phyloP scores from a whole-genome alignment of 75 land plant species.

The Larix kaempferi region DNA sequence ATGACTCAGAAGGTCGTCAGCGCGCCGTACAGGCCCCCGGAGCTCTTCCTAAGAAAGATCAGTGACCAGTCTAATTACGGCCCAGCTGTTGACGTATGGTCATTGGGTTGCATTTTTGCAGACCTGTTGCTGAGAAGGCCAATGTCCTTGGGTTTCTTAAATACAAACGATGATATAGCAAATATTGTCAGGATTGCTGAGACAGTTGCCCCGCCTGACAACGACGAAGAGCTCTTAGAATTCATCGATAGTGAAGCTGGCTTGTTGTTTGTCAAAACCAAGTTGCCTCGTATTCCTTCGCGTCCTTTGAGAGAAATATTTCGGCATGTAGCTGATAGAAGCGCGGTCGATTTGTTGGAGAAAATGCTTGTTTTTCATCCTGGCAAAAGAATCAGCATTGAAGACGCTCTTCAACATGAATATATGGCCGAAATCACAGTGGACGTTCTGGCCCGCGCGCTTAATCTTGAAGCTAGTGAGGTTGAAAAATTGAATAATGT shows the following conservation, averaged over 20 bases:
- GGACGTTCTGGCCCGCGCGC: neutral
- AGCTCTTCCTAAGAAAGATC: neutral
- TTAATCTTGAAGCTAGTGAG: neutral
- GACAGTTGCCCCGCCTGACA: too few species aligned
- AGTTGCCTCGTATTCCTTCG: neutral
- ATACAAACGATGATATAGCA: too few species aligned
- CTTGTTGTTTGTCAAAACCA: too few species aligned
- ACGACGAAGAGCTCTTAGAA: too few species aligned
- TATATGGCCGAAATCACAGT: constrained; percentile 11
- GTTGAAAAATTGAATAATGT: neutral
- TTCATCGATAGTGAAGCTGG: too few species aligned
- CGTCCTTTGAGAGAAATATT: neutral
- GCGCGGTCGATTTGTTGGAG: constrained; percentile 25
- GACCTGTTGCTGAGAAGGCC: neutral
- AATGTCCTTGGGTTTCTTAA: too few species aligned
- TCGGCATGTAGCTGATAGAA: neutral
- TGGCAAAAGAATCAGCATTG: constrained; percentile 24
- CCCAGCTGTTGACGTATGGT: neutral
- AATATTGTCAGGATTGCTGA: too few species aligned
- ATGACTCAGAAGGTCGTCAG: neutral
- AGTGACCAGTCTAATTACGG: neutral
- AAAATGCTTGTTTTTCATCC: constrained; percentile 34
- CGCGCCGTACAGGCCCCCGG: neutral
- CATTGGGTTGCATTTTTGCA: constrained; percentile 1
- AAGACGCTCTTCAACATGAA: constrained; percentile 28